Evolutionary conservation across 1,139 yeast genomes (phyloP), one percentile per base, ranked within the genome.

Genomic region (Suhomyces terraborum): DNA sequence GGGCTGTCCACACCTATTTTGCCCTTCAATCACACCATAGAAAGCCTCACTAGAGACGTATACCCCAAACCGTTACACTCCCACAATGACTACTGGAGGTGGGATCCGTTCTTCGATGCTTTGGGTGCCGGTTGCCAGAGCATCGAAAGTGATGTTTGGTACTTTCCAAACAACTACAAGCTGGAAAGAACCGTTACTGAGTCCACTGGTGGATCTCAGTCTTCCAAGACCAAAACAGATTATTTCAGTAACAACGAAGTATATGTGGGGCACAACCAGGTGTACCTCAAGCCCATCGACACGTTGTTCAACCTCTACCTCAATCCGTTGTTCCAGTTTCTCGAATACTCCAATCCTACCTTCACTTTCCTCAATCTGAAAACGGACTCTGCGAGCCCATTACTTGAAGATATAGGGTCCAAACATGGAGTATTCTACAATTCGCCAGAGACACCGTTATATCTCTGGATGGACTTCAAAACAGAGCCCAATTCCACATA

Each of bases 81-180:
- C 0, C 93, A 85, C 55, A 85, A 84, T 54, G 93, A 85, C 56
- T 85, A 85, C 58, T 82, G 88, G 88, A 66, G 91, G 49, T 49
- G 58, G 2, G 57, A 65, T 4, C 93, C 93, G 0, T 64, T 85
- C 8, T 68, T 78, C 43, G 84, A 81, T 45, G 91, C 89, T 0
- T 59, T 84, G 26, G 64, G 71, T 10, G 60, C 64, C 21, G 93
- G 91, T 1, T 74, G 78, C 19, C 69, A 69, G 36, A 79, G 88
- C 37, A 73, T 84, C 7, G 93, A 85, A 59, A 84, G 86, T 18
- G 94, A 85, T 56, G 77, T 84, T 31, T 85, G 88, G 88, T 61
- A 65, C 32, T 69, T 73, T 38, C 63, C 69, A 4, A 46, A 58
- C 9, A 58, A 55, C 7, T 65, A 61, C 41, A 44, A 48, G 17